A percentile compares a stretch with the other conserved stretches of the same genome.
These are phyloP conservation scores for Tetraselmis chui DNA, from an alignment of 139 green algal species.

Conservation along the genomic window DNA sequence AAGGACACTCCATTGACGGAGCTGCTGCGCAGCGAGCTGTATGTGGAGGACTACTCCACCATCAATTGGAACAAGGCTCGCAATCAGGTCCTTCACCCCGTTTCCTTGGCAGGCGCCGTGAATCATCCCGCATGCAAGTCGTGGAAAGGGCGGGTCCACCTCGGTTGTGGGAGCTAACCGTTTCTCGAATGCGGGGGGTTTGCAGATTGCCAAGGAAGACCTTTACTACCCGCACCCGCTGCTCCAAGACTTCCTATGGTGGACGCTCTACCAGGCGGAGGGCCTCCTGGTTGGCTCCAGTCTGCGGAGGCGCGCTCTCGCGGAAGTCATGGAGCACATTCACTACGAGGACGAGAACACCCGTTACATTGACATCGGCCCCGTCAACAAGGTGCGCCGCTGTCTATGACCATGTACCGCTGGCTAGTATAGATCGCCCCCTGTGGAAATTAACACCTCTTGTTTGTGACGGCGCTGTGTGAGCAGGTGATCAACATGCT, in stretches of 20 bases:
- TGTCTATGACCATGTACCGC: too few relatives aligned
- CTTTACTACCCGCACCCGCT: conserved; percentile 97
- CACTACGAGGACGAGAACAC: conserved; percentile 99
- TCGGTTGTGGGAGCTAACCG: too few relatives aligned
- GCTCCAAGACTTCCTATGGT: conserved; percentile 88
- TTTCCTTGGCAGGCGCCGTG: too few relatives aligned
- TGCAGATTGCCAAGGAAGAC: conserved; percentile 75
- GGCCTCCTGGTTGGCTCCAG: conserved; percentile 57
- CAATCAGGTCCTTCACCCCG: conserved; percentile 49
- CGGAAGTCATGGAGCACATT: conserved; percentile 84
- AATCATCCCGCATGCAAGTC: too few relatives aligned
- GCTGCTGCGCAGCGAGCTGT: conserved; percentile 75
- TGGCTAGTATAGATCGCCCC: too few relatives aligned
- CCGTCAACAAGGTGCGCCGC: conserved; percentile 94
- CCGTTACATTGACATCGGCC: conserved; percentile 93
- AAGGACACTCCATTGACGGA: conserved; percentile 44
- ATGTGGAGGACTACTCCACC: conserved; percentile 62
- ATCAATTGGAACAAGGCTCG: conserved; percentile 91
- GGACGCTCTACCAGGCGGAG: conserved; percentile 71
- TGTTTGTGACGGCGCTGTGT: too few relatives aligned
- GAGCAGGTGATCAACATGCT: conserved; percentile 88
- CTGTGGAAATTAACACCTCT: too few relatives aligned
- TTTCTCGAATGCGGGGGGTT: neutral
- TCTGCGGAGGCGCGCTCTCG: conserved; percentile 65
- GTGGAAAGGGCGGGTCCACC: too few relatives aligned